Conservation (phyloP, 805 yeast genomes). For the Kregervanrija delftensis region DNA sequence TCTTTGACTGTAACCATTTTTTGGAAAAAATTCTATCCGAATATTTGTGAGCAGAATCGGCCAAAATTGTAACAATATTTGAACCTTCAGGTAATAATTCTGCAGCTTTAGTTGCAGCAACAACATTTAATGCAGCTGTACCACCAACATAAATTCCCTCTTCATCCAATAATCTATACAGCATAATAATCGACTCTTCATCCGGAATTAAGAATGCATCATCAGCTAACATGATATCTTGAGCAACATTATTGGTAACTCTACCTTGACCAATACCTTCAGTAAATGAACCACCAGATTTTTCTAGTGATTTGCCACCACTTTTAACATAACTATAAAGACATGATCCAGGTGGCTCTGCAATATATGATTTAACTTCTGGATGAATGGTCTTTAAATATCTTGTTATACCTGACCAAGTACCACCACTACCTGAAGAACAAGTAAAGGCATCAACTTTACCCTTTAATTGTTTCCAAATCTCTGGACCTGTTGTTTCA, state of each 20-base stretch:
- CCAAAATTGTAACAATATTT: constrained; percentile 81
- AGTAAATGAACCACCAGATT: constrained; percentile 81
- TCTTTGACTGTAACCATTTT: constrained; percentile 69
- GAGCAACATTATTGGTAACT: constrained; percentile 73
- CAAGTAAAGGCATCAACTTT: constrained; percentile 82
- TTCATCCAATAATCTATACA: constrained; percentile 74
- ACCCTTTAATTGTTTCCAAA: constrained; percentile 81
- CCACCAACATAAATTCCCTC: constrained; percentile 92
- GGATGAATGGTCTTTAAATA: constrained; percentile 69
- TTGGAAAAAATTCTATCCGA: constrained; percentile 74
- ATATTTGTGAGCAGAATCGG: constrained; percentile 88
- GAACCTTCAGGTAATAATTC: constrained; percentile 65
- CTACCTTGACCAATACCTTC: constrained; percentile 97
- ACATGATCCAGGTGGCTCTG: constrained; percentile 93
- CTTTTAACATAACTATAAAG: constrained; percentile 71
- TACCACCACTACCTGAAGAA: constrained; percentile 91
- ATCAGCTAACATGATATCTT: constrained; percentile 67
- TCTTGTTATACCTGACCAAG: constrained; percentile 80
- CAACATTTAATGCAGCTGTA: constrained; percentile 85
- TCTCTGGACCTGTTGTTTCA: constrained; percentile 90
- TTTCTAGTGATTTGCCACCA: constrained; percentile 58
- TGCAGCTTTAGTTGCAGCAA: constrained; percentile 79
- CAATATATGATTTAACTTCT: constrained; percentile 55
- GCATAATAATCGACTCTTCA: constrained; percentile 74
- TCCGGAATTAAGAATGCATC: constrained; percentile 78